These are phyloP conservation scores for Pseudisothecium myosuroides DNA, from an alignment of 225 moss, liverwort and hornwort genomes.

Conservation along the genomic window DNA sequence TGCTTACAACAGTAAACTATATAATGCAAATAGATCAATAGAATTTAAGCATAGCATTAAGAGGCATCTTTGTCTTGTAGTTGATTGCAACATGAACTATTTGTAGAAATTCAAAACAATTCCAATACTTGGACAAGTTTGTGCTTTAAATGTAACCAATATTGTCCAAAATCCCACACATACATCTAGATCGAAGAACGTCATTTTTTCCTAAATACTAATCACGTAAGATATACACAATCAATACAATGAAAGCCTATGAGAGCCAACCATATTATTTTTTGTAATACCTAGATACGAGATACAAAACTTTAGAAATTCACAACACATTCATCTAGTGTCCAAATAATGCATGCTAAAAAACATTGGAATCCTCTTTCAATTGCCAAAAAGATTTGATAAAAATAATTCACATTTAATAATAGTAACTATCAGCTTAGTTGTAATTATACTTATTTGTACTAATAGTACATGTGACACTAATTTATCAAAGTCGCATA, in stretches of 20 bases:
- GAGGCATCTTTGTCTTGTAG: not conserved
- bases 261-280: not conserved
- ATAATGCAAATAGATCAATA: not conserved
- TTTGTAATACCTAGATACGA: not conserved
- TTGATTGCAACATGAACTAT: not conserved
- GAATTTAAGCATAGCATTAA: not conserved
- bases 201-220: not conserved
- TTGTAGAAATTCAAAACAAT: not conserved
- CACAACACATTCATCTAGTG: not conserved
- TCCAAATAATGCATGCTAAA: not conserved
- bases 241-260: not conserved
- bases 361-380: not conserved
- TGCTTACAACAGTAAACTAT: no score
- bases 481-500: not conserved
- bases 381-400: not conserved
- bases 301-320: not conserved
- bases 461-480: not conserved
- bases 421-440: not conserved
- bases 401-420: not conserved
- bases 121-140: not conserved
- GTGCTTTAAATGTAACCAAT: not conserved
- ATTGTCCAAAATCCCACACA: rapidly evolving
- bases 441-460: not conserved
- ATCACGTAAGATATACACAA: not conserved
- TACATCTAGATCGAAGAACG: rapidly evolving